phyloP scores from a whole-genome alignment of 2,329 filamentous ascomycete species.

The Ustilaginoidea virens region DNA sequence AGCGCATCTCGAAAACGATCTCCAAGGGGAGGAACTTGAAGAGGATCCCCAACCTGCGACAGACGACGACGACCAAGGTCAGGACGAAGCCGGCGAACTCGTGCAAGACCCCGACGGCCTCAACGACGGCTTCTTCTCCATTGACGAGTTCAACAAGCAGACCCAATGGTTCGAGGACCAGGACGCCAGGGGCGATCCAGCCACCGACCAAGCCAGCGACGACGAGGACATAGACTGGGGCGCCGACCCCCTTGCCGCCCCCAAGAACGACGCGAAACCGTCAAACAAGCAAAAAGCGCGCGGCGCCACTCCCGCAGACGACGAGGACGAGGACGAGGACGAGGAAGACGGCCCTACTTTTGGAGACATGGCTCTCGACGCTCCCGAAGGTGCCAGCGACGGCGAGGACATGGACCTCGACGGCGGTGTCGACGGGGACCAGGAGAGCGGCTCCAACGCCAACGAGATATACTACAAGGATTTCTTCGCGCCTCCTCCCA shows the following conservation, averaged over 20 bases:
- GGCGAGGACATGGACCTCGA: slow-evolving; percentile 45
- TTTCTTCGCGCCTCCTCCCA: slow-evolving; percentile 79
- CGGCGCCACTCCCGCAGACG: slow-evolving; percentile 15
- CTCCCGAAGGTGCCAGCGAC: slow-evolving; percentile 51
- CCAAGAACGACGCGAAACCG: slow-evolving; percentile 12
- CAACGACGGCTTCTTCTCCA: slow-evolving; percentile 96
- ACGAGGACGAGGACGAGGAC: slow-evolving; percentile 43
- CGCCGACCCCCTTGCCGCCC: slow-evolving; percentile 47
- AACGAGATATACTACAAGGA: slow-evolving; percentile 85
- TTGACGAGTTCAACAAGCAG: slow-evolving; percentile 93
- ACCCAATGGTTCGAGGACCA: slow-evolving; percentile 80
- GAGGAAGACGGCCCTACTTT: slow-evolving; percentile 75
- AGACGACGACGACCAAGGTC: slow-evolving; percentile 19
- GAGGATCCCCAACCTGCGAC: slow-evolving; percentile 19
- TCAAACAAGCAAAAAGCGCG: slow-evolving; percentile 15
- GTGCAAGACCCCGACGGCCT: slow-evolving; percentile 58
- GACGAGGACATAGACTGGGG: slow-evolving; percentile 86
- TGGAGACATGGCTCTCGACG: slow-evolving; percentile 60
- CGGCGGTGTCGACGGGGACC: slow-evolving; percentile 27
- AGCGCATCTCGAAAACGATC: slow-evolving; percentile 7
- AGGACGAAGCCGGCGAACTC: slow-evolving; percentile 25
- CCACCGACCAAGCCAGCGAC: slow-evolving; percentile 60
- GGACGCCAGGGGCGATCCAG: slow-evolving; percentile 61
- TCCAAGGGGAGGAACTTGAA: slow-evolving; percentile 16
- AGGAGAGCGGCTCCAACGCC: slow-evolving; percentile 52